A percentile compares a stretch with the other conserved stretches of the same genome.
These are phyloP conservation scores for Obba rivulosa DNA, from an alignment of 768 basidiomycete species.

Conservation along the genomic window DNA sequence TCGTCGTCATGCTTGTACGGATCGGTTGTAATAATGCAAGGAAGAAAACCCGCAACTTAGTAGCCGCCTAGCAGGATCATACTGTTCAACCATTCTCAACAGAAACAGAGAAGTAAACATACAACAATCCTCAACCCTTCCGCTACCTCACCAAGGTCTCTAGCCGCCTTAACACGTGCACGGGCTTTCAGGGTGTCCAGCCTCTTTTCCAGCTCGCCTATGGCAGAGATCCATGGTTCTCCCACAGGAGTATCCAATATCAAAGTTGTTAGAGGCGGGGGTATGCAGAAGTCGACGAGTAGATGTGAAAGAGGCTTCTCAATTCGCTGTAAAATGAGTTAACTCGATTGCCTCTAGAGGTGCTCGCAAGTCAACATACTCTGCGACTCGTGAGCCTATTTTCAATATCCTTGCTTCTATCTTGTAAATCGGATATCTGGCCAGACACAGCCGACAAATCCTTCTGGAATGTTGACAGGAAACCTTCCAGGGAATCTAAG, in stretches of 20 bases:
- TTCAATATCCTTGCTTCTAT: slow-evolving; percentile 87
- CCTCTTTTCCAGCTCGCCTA: slow-evolving; percentile 75
- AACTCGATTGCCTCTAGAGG: background rate
- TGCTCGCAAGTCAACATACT: slow-evolving; percentile 41
- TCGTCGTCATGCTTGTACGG: slow-evolving; percentile 77
- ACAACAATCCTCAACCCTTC: slow-evolving; percentile 90
- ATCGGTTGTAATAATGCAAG: slow-evolving; percentile 80
- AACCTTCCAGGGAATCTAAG: slow-evolving; percentile 82
- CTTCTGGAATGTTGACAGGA: slow-evolving; percentile 92
- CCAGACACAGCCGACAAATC: slow-evolving; percentile 94
- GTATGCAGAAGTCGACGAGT: slow-evolving; percentile 73
- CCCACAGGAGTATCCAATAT: slow-evolving; percentile 83
- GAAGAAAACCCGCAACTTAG: slow-evolving; percentile 85
- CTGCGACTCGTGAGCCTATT: slow-evolving; percentile 76
- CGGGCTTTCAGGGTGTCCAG: slow-evolving; percentile 66
- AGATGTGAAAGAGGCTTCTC: slow-evolving; percentile 83
- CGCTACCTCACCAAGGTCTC: slow-evolving; percentile 74
- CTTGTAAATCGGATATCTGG: slow-evolving; percentile 92
- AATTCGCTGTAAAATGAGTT: slow-evolving; percentile 56
- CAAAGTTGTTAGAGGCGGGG: slow-evolving; percentile 68
- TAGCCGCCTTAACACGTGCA: slow-evolving; percentile 79
- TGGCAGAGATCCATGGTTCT: slow-evolving; percentile 82
- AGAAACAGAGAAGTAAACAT: slow-evolving; percentile 23
- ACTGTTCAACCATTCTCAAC: background rate
- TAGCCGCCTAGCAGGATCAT: slow-evolving; percentile 58